Percentiles rank a stretch among this genome's conserved stretches.
These are phyloP conservation scores for Epichloe gansuensis DNA, from an alignment of 2,329 filamentous ascomycete genomes.

Conservation along the genomic window DNA sequence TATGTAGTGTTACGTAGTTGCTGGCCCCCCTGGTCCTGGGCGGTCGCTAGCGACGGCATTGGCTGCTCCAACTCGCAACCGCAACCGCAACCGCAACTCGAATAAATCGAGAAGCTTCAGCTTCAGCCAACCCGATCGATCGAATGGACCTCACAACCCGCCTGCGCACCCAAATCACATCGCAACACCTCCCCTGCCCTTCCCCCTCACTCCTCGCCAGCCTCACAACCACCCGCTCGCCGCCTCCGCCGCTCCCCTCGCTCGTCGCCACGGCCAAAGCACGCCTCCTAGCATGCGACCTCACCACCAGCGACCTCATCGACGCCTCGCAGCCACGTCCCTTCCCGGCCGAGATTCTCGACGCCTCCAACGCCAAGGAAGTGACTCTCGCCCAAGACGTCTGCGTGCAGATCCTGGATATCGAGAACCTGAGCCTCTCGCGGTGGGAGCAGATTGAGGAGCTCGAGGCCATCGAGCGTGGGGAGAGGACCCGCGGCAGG, in stretches of 20 bases:
- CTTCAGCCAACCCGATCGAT: too few species aligned
- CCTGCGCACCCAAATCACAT: conserved; percentile 31
- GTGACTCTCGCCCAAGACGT: conserved; percentile 46
- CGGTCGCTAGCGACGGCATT: too few species aligned
- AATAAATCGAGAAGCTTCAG: too few species aligned
- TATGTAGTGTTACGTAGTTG: too few species aligned
- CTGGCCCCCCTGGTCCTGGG: too few species aligned
- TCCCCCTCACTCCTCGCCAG: conserved; percentile 47
- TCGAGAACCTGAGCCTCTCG: conserved; percentile 69
- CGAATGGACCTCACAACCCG: conserved; percentile 11
- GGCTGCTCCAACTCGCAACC: too few species aligned
- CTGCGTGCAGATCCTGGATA: conserved; percentile 69
- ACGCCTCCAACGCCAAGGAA: conserved; percentile 41
- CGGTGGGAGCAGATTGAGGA: conserved; percentile 81
- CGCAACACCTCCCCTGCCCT: conserved; percentile 40
- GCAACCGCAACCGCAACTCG: too few species aligned
- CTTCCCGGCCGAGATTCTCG: conserved; percentile 42
- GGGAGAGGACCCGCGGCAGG: conserved; percentile 61
- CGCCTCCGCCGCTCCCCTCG: conserved; percentile 51
- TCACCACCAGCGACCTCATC: conserved; percentile 42
- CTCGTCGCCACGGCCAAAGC: conserved; percentile 69
- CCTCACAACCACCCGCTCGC: conserved; percentile 44
- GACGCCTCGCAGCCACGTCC: conserved; percentile 24
- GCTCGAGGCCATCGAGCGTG: conserved; percentile 59
- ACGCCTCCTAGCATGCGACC: conserved; percentile 65